These are phyloP conservation scores for Saccharomycopsis synnaedendra DNA, from an alignment of 805 yeast genomes.

Conservation along the genomic window DNA sequence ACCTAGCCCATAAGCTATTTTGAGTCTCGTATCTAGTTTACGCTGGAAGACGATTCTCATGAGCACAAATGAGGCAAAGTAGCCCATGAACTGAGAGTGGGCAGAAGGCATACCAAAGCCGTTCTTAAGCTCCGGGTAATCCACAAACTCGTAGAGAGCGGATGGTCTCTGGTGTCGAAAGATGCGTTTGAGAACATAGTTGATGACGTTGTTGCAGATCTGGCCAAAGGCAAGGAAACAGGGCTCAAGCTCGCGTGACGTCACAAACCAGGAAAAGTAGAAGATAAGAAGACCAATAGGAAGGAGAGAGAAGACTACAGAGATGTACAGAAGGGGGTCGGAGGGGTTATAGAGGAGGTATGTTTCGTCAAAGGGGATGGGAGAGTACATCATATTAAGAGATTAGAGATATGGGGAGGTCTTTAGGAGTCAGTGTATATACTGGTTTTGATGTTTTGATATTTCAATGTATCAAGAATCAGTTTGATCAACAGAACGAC, in stretches of 20 bases:
- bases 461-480: too few species aligned
- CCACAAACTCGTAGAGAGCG: slow-evolving; percentile 25
- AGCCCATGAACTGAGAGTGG: slow-evolving; percentile 93
- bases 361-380: slow-evolving; percentile 73
- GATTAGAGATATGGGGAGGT: too few species aligned
- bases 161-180: slow-evolving; percentile 68
- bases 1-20: slow-evolving; percentile 15
- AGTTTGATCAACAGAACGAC: too few species aligned
- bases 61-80: slow-evolving; percentile 46
- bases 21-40: not conserved
- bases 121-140: slow-evolving; percentile 29
- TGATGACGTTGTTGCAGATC: slow-evolving; percentile 60
- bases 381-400: not conserved
- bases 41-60: slow-evolving; percentile 32
- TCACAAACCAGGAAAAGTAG: slow-evolving; percentile 73
- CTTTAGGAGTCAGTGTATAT: too few species aligned
- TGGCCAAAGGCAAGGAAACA: slow-evolving; percentile 81
- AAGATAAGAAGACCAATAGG: slow-evolving; percentile 75
- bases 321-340: slow-evolving; percentile 44
- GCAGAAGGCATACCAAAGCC: slow-evolving; percentile 97
- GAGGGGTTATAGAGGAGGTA: slow-evolving; percentile 67
- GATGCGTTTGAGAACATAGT: slow-evolving; percentile 52
- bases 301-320: slow-evolving; percentile 65
- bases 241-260: slow-evolving; percentile 78
- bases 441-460: too few species aligned